Evolutionary conservation across 192 early-diverging fungal genomes (phyloP).

Genomic region (Rhizoclosmatium globosum): DNA sequence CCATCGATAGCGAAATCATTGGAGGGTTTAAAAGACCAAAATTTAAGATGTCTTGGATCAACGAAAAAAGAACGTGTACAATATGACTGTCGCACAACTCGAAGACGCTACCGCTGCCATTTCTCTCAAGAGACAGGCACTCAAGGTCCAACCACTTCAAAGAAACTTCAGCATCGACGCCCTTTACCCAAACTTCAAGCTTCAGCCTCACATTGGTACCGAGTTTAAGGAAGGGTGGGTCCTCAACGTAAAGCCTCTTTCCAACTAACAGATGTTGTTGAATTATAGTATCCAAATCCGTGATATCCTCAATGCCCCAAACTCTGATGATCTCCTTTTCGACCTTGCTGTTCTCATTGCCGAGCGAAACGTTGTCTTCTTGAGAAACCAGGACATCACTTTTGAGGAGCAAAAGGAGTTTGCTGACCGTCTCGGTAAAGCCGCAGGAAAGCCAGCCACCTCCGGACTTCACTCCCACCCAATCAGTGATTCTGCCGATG

Average conservation of each 20-base stretch:
- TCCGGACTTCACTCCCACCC: constrained; percentile 32
- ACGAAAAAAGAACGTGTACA: not conserved
- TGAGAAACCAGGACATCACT: constrained; percentile 71
- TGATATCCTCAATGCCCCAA: constrained; percentile 49
- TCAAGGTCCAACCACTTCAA: constrained; percentile 25
- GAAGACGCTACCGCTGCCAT: not conserved
- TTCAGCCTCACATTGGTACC: constrained; percentile 68
- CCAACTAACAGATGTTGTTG: constrained; percentile 27
- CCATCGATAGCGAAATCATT: too few relatives aligned
- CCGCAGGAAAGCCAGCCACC: constrained; percentile 25
- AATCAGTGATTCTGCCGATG: constrained; percentile 6
- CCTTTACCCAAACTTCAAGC: constrained; percentile 61
- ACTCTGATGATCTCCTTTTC: constrained; percentile 64
- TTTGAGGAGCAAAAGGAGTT: constrained; percentile 65
- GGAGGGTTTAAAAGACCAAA: too few relatives aligned
- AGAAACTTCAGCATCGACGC: constrained; percentile 47
- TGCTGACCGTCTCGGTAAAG: constrained; percentile 20
- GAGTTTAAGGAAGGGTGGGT: constrained; percentile 63
- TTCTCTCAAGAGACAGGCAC: constrained; percentile 1
- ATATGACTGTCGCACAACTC: constrained; percentile 4
- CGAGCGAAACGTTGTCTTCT: constrained; percentile 76
- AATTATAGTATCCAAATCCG: constrained; percentile 36
- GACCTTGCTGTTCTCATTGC: constrained; percentile 69
- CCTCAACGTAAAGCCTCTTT: not conserved
- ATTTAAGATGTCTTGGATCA: too few relatives aligned